These are phyloP conservation scores for Bruguiera parviflora DNA, from an alignment of 345 rosid species.

Conservation along the genomic window DNA sequence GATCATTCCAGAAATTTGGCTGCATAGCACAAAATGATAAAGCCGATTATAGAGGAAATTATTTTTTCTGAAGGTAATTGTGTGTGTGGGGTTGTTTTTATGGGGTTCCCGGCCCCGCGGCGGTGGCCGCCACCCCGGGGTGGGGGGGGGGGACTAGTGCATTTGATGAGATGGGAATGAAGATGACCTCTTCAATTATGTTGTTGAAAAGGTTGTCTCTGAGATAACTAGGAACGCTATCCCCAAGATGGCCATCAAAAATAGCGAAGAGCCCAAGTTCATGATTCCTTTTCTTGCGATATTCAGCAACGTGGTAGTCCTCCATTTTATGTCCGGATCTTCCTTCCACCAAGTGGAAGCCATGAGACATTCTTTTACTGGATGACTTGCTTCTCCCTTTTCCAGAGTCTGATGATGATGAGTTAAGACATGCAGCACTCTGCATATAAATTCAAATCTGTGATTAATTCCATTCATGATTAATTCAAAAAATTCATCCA, in stretches of 20 bases:
- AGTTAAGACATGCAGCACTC: slow-evolving; percentile 34
- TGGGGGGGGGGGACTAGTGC: background rate
- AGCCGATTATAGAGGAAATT: background rate
- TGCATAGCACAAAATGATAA: slow-evolving; percentile 11
- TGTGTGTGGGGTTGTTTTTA: background rate
- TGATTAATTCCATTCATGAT: background rate
- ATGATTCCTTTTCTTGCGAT: slow-evolving; percentile 38
- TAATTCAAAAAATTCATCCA: background rate
- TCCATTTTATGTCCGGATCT: slow-evolving; percentile 66
- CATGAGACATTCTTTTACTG: slow-evolving; percentile 38
- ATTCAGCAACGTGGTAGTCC: slow-evolving; percentile 58
- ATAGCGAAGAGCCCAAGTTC: slow-evolving; percentile 56
- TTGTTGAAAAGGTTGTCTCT: slow-evolving; percentile 50
- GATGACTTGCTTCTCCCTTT: slow-evolving; percentile 47
- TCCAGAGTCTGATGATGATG: slow-evolving; percentile 35
- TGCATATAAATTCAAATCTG: slow-evolving; percentile 12
- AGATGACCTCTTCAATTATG: slow-evolving; percentile 44
- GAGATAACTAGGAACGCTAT: slow-evolving; percentile 51
- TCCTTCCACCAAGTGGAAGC: slow-evolving; percentile 56
- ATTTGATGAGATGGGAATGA: background rate
- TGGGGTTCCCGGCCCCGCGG: too few species aligned
- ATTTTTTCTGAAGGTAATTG: background rate
- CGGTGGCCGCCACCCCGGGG: too few species aligned
- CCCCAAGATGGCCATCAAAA: slow-evolving; percentile 60
- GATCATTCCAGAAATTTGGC: slow-evolving; percentile 50